phyloP scores from a whole-genome alignment of 768 basidiomycete genomes.

The Suillus occidentalis region DNA sequence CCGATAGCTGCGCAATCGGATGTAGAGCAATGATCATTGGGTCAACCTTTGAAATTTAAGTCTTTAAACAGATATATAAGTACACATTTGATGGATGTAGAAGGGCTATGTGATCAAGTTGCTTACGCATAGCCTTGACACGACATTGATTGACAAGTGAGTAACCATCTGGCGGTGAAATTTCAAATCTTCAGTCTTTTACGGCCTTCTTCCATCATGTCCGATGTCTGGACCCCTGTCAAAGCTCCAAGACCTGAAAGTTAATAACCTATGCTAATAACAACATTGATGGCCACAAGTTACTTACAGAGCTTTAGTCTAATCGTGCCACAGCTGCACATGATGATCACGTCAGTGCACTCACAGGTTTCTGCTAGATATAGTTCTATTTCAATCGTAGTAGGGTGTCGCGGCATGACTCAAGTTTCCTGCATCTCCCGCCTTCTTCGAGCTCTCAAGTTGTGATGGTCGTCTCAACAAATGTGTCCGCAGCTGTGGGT shows the following conservation, averaged over 20 bases:
- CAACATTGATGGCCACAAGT: too few species aligned
- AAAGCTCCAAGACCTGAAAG: too few species aligned
- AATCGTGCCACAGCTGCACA: too few species aligned
- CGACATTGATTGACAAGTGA: background rate
- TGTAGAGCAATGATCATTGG: background rate
- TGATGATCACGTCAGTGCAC: background rate
- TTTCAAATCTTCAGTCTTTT: too few species aligned
- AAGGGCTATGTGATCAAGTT: background rate
- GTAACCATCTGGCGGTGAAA: too few species aligned
- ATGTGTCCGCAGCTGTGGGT: constrained; percentile 6
- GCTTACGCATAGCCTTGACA: background rate
- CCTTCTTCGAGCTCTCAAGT: background rate
- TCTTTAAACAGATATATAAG: background rate
- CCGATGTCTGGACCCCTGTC: too few species aligned
- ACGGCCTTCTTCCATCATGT: too few species aligned
- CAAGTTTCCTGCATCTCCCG: background rate
- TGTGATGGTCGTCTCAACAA: background rate
- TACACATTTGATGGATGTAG: background rate
- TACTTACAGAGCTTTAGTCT: too few species aligned
- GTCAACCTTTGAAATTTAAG: background rate
- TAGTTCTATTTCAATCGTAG: background rate
- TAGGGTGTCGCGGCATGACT: background rate
- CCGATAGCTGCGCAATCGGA: too few species aligned
- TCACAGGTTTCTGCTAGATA: background rate
- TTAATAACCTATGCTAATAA: too few species aligned